Percentiles rank a stretch among this genome's conserved stretches.
Evolutionary conservation across 129 eudicot genomes (phyloP).

Genomic region (Tanacetum coccineum): DNA sequence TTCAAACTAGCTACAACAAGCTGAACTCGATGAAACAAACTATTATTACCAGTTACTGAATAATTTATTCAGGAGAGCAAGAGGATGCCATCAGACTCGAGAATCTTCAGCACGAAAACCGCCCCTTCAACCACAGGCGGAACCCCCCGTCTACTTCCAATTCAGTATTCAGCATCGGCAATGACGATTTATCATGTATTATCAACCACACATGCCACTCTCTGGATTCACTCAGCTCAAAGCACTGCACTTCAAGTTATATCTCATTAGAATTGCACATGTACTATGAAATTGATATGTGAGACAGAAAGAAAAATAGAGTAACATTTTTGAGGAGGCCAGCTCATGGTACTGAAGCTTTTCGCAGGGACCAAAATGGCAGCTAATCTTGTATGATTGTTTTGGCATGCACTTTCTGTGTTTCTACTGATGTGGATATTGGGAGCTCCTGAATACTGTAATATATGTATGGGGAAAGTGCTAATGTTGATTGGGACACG

Average conservation of each 20-base stretch:
- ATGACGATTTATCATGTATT: constrained; percentile 50
- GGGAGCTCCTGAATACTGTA: too few species aligned
- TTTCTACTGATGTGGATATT: too few species aligned
- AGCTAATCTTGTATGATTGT: constrained; percentile 52
- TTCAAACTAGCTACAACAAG: not conserved
- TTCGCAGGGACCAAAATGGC: constrained; percentile 77
- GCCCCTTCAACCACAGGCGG: constrained; percentile 63
- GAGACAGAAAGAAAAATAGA: too few species aligned
- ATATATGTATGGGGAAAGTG: too few species aligned
- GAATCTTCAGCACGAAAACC: constrained; percentile 65
- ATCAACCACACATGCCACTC: constrained; percentile 53
- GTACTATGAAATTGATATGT: too few species aligned
- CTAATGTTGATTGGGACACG: too few species aligned
- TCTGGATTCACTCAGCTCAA: constrained; percentile 34
- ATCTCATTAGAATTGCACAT: too few species aligned
- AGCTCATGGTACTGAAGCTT: constrained; percentile 49
- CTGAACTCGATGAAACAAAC: constrained; percentile 2
- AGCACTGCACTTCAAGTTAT: constrained; percentile 24
- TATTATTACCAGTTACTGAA: constrained; percentile 61
- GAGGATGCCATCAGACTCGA: constrained; percentile 52
- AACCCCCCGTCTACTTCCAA: constrained; percentile 55
- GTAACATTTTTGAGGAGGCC: constrained; percentile 34
- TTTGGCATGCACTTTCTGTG: constrained; percentile 12
- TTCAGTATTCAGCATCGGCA: constrained; percentile 84
- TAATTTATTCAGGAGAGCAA: constrained; percentile 90